Evolutionary conservation across 257 asterid species (phyloP).

Genomic region (Nicotiana otophora): DNA sequence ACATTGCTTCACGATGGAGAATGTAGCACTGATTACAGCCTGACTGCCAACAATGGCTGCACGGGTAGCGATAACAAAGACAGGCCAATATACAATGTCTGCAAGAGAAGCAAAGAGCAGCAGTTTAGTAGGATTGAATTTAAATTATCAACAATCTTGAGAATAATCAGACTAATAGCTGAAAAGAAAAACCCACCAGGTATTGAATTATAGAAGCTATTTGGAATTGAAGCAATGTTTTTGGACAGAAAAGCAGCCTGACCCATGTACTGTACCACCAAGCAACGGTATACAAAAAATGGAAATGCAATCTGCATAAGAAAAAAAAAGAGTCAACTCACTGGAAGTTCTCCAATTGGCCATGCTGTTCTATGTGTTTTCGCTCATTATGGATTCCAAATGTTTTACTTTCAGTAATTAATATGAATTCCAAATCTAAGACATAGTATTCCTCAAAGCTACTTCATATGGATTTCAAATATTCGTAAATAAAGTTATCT

Average conservation of each 20-base stretch:
- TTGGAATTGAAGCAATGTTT: slow-evolving; percentile 46
- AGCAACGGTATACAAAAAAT: slow-evolving; percentile 71
- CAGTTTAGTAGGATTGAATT: not conserved
- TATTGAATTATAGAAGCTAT: slow-evolving; percentile 69
- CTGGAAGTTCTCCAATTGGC: not conserved
- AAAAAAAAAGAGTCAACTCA: slow-evolving; percentile 6
- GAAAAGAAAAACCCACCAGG: slow-evolving; percentile 55
- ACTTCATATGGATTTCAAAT: not conserved
- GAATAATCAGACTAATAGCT: not conserved
- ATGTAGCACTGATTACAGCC: slow-evolving; percentile 59
- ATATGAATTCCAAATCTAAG: not conserved
- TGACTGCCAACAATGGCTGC: slow-evolving; percentile 63
- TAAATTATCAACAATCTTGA: not conserved
- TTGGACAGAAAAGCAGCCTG: slow-evolving; percentile 93
- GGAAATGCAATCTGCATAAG: slow-evolving; percentile 71
- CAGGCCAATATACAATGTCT: slow-evolving; percentile 54
- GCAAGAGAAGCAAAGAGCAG: slow-evolving; percentile 19
- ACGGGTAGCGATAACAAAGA: slow-evolving; percentile 50
- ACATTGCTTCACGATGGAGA: slow-evolving; percentile 64
- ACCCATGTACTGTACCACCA: slow-evolving; percentile 91
- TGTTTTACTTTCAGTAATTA: not conserved
- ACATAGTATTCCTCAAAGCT: not conserved
- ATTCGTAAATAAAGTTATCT: not conserved
- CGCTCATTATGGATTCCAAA: not conserved
- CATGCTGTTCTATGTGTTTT: not conserved